These are phyloP conservation scores for Annulohypoxylon bovei DNA, from an alignment of 495 filamentous ascomycete species.

Conservation along the genomic window DNA sequence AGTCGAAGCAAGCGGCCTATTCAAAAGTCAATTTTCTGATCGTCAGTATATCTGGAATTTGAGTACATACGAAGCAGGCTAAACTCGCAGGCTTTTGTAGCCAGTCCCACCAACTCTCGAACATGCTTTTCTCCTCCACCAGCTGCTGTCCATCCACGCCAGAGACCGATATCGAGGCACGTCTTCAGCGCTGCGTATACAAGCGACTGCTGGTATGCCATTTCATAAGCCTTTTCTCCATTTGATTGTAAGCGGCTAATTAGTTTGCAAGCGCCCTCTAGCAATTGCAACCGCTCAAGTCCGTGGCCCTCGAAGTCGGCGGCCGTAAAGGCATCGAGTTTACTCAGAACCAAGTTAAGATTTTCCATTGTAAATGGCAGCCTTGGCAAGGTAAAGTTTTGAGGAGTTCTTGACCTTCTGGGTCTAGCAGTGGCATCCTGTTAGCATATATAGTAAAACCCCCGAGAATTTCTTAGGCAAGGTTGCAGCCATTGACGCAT, in stretches of 20 bases:
- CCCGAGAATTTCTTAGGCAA: neutral
- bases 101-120: slow-evolving; percentile 27
- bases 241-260: slow-evolving; percentile 34
- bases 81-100: slow-evolving; percentile 28
- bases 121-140: slow-evolving; percentile 39
- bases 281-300: slow-evolving; percentile 16
- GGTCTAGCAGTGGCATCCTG: neutral
- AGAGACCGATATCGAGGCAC: slow-evolving; percentile 37
- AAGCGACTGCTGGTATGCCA: slow-evolving; percentile 25
- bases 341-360: neutral
- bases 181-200: slow-evolving; percentile 32
- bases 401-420: neutral
- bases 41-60: neutral
- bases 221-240: slow-evolving; percentile 26
- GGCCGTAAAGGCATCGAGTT: slow-evolving; percentile 26
- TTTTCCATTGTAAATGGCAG: neutral
- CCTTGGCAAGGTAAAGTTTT: neutral
- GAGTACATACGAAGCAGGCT: slow-evolving; percentile 37
- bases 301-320: slow-evolving; percentile 32
- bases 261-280: slow-evolving; percentile 34
- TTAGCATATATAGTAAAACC: neutral
- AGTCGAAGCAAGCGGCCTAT: slow-evolving; percentile 40
- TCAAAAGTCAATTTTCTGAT: neutral
- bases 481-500: neutral
- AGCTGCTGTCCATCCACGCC: slow-evolving; percentile 29